phyloP scores from a whole-genome alignment of 768 basidiomycete genomes.

The Megacollybia marginata region DNA sequence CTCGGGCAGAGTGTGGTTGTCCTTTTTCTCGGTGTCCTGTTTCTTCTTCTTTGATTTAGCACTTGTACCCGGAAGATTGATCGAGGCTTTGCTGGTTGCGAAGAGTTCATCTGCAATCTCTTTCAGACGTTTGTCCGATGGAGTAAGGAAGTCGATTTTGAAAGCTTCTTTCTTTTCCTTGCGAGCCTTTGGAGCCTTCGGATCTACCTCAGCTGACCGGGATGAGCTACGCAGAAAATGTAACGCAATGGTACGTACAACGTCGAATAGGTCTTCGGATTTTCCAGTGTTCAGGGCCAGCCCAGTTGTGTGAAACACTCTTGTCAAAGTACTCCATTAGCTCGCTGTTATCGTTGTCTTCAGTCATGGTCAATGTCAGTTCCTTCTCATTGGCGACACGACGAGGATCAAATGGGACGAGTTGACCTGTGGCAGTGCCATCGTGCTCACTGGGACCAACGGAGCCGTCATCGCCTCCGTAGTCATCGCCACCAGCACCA shows the following conservation, averaged over 20 bases:
- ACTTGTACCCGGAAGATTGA: constrained; percentile 58
- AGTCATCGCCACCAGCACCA: constrained; percentile 32
- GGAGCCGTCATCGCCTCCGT: constrained; percentile 37
- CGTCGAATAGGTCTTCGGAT: constrained; percentile 72
- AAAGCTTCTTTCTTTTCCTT: constrained; percentile 74
- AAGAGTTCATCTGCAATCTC: constrained; percentile 67
- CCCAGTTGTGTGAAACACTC: constrained; percentile 89
- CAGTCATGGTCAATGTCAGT: constrained; percentile 80
- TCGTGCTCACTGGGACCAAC: constrained; percentile 32
- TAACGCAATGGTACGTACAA: constrained; percentile 38
- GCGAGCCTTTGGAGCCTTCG: constrained; percentile 46
- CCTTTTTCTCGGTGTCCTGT: constrained; percentile 56
- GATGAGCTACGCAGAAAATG: constrained; percentile 2
- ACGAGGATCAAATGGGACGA: constrained; percentile 82
- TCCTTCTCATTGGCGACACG: constrained; percentile 70
- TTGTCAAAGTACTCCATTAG: constrained; percentile 89
- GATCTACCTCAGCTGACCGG: constrained; percentile 25
- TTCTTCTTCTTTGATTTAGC: constrained; percentile 39
- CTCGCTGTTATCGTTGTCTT: constrained; percentile 45
- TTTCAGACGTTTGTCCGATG: constrained; percentile 52
- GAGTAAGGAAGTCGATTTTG: constrained; percentile 71
- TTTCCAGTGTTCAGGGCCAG: constrained; percentile 99
- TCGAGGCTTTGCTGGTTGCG: constrained; percentile 61
- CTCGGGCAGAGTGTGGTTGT: constrained; percentile 80
- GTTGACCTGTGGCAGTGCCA: constrained; percentile 34